phyloP scores from a whole-genome alignment of 2,329 filamentous ascomycete species.

The Penicillium crustosum region DNA sequence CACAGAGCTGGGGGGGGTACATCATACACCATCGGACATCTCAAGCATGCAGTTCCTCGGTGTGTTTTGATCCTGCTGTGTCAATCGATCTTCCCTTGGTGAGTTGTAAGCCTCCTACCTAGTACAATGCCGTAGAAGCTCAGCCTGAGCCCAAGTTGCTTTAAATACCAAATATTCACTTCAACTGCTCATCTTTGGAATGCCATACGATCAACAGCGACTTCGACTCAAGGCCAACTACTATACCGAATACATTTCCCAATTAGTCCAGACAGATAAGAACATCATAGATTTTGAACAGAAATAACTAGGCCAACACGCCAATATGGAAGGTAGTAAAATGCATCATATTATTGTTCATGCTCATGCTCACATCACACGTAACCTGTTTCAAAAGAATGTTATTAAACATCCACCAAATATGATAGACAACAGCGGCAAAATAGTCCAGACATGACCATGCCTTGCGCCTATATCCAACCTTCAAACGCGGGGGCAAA shows the following conservation, averaged over 20 bases:
- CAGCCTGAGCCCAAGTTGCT: not conserved
- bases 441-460: not conserved
- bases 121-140: not conserved
- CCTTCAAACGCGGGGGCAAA: not conserved
- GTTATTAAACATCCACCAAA: slow-evolving; percentile 9
- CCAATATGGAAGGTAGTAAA: slow-evolving; percentile 14
- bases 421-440: not conserved
- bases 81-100: not conserved
- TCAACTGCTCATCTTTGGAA: not conserved
- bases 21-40: not conserved
- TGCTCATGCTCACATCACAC: slow-evolving; percentile 39
- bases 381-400: slow-evolving; percentile 28
- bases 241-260: slow-evolving; percentile 1
- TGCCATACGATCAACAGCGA: not conserved
- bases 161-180: not conserved
- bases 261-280: not conserved
- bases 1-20: not conserved
- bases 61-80: not conserved
- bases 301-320: slow-evolving; percentile 9
- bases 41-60: not conserved
- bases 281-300: slow-evolving; percentile 14
- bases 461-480: not conserved
- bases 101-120: not conserved
- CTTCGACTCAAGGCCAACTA: not conserved
- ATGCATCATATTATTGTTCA: slow-evolving; percentile 35